Base-by-base conservation (phyloP, 176 grass and related monocot genomes). In the Ensete ventricosum region DNA sequence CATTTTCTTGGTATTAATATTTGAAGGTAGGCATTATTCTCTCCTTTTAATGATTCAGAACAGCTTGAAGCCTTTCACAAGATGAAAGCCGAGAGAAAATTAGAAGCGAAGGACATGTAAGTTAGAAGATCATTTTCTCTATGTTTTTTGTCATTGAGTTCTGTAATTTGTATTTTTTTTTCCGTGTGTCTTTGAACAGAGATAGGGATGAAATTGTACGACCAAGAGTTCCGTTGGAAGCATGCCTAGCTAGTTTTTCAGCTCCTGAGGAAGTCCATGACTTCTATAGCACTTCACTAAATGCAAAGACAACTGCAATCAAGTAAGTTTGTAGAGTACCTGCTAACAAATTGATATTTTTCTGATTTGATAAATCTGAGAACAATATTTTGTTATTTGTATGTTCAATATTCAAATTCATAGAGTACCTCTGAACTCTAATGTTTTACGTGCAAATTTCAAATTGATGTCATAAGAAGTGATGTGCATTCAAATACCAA, bases 201-300 rank as follows among this genome's bases (percentile, higher is more conserved):
- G 83, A 82, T 76, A 87, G 69, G 8, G 84, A 85, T 81, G 86
- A 99, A 85, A 94, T 94, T 59, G 90, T 94, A 73, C 88, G 95
- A 71, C 95, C 91, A 79, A 88, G 90, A 86, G 90, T 99, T 6
- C 88, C 90, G 14, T 81, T 99, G 48, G 90, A 94, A 79, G 95
- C 95, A 77, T 99, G 95, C 76, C 81, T 99, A 52, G 79, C 95
- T 57, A 91, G 43, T 83, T 99, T 94, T 86, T 85, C 90, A 57
- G 85, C 84, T 79, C 82, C 86, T 5, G 88, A 99, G 49, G 95
- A 99, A 81, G 77, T 99, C 49, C 82, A 83, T 52, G 95, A 91
- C 43, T 99, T 94, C 84, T 85, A 88, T 71, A 99, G 95, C 79
- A 87, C 88, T 68, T 90, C 95, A 83, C 87, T 99, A 78, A 94